phyloP scores from a whole-genome alignment of 345 rosid species.

The Salix viminalis region DNA sequence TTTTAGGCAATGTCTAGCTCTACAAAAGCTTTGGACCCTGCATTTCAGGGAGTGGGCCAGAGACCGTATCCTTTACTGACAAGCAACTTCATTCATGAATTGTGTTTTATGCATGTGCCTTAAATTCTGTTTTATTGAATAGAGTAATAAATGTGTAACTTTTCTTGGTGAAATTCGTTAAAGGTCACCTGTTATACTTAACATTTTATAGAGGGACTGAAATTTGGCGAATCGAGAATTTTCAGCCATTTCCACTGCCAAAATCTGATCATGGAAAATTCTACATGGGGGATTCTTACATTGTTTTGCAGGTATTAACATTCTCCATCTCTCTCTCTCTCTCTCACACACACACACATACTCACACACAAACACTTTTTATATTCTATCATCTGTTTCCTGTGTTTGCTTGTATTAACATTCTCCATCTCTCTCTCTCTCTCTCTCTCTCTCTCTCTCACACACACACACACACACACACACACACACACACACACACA shows the following conservation, averaged over 20 bases:
- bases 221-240: conserved; percentile 96
- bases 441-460: not conserved
- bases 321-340: not conserved
- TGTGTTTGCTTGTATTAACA: conserved; percentile 26
- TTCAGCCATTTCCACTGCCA: conserved; percentile 78
- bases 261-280: conserved; percentile 93
- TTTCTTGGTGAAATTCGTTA: not conserved
- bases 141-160: not conserved
- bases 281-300: conserved; percentile 91
- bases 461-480: not conserved
- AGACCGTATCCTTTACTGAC: conserved; percentile 68
- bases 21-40: conserved; percentile 78
- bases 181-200: conserved; percentile 42
- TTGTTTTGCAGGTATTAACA: conserved; percentile 71
- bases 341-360: not conserved
- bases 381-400: not conserved
- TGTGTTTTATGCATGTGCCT: not conserved
- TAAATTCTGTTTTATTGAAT: not conserved
- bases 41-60: conserved; percentile 94
- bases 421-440: conserved; percentile 6
- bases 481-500: too few species aligned
- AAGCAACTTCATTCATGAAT: conserved; percentile 6
- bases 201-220: conserved; percentile 78
- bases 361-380: not conserved
- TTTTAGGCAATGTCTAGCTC: conserved; percentile 63